Percentiles rank a stretch among this genome's conserved stretches.
phyloP scores from a whole-genome alignment of 2,329 filamentous ascomycete genomes.

The Calcarisporium arbuscula region DNA sequence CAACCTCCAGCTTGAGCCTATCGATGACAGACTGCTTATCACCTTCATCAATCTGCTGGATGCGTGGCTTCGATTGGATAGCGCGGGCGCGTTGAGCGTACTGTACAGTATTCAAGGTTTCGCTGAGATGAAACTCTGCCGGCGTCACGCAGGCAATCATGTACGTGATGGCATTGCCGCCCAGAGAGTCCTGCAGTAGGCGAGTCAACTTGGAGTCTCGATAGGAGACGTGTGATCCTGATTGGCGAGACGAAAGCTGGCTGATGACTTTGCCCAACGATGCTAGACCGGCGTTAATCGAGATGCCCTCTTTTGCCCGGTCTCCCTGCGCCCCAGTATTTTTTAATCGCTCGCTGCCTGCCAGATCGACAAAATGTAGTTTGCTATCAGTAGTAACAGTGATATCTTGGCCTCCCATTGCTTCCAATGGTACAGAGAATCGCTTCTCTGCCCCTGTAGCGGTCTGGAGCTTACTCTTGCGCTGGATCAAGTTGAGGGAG shows the following conservation, averaged over 20 bases:
- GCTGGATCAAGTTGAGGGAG: constrained; percentile 86
- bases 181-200: constrained; percentile 89
- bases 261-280: constrained; percentile 97
- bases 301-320: constrained; percentile 90
- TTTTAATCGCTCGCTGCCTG: constrained; percentile 92
- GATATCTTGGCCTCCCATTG: constrained; percentile 59
- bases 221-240: constrained; percentile 90
- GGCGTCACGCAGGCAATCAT: constrained; percentile 99
- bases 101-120: constrained; percentile 94
- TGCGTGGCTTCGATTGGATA: constrained; percentile 95
- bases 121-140: constrained; percentile 93
- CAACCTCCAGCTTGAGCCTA: constrained; percentile 84
- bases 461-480: constrained; percentile 53
- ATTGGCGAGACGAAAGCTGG: constrained; percentile 83
- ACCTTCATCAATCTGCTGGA: constrained; percentile 86
- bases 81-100: constrained; percentile 94
- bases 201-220: constrained; percentile 96
- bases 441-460: constrained; percentile 68
- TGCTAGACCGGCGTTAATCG: constrained; percentile 93
- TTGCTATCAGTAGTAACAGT: constrained; percentile 92
- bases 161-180: constrained; percentile 95
- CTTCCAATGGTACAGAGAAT: constrained; percentile 78
- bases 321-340: constrained; percentile 96
- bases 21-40: constrained; percentile 95
- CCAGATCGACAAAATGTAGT: constrained; percentile 95